These are phyloP conservation scores for Mikania micrantha DNA, from an alignment of 129 eudicot genomes.

Conservation along the genomic window DNA sequence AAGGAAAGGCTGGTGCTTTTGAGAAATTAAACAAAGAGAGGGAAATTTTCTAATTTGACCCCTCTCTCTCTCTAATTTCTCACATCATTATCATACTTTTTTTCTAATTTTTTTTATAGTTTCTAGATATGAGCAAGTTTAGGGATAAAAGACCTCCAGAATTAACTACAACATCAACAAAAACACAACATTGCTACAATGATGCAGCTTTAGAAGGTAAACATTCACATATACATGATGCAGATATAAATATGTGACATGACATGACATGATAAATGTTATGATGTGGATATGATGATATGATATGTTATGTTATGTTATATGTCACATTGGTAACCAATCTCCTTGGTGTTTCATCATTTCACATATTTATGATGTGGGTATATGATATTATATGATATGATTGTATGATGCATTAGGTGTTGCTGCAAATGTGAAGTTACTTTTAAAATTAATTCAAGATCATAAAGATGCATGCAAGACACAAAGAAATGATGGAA, in stretches of 20 bases:
- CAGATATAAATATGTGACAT: no score
- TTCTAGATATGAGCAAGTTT: constrained; percentile 23
- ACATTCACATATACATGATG: not conserved
- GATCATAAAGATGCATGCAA: constrained; percentile 78
- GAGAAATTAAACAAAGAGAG: constrained; percentile 27
- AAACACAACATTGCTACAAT: constrained; percentile 20
- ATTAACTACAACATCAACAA: constrained; percentile 26
- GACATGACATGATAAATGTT: no score
- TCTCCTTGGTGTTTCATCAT: no score
- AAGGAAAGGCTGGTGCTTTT: constrained; percentile 26
- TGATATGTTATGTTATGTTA: no score
- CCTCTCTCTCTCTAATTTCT: constrained; percentile 31
- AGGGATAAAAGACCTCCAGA: constrained; percentile 33
- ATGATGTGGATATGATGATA: not conserved
- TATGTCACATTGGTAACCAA: no score
- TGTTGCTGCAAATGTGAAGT: constrained; percentile 72
- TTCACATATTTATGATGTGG: not conserved
- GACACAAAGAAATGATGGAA: constrained; percentile 43
- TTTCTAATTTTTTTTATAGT: not conserved
- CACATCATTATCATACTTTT: constrained; percentile 20
- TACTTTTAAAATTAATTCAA: constrained; percentile 60
- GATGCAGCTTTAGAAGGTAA: constrained; percentile 40
- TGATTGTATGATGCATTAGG: constrained; percentile 36
- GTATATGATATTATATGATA: not conserved
- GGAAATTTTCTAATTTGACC: constrained; percentile 10